Percentiles rank a stretch among this genome's conserved stretches.
Conservation (phyloP, 2,329 filamentous ascomycete species). For the Epichloe elymi region DNA sequence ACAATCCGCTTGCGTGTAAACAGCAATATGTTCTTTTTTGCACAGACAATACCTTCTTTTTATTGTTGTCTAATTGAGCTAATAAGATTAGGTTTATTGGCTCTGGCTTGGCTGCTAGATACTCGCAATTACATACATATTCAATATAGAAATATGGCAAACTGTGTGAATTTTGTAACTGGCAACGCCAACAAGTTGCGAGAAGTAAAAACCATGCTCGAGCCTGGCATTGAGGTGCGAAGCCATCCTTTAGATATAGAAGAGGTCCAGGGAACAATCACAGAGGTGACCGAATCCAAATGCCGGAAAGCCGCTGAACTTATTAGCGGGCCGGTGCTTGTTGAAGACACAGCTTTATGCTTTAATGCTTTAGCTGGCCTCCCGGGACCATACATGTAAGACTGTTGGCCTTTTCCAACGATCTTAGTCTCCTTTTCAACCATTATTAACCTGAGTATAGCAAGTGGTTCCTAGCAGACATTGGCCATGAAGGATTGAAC, state of each 20-base stretch:
- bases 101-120: background rate
- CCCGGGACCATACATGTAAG: slow-evolving; percentile 90
- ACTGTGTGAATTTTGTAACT: slow-evolving; percentile 77
- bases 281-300: slow-evolving; percentile 85
- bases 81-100: background rate
- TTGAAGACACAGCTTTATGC: slow-evolving; percentile 91
- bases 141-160: slow-evolving; percentile 22
- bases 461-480: slow-evolving; percentile 81
- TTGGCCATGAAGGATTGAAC: slow-evolving; percentile 78
- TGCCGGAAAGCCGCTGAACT: slow-evolving; percentile 66
- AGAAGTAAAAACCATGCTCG: slow-evolving; percentile 81
- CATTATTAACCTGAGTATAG: slow-evolving; percentile 29
- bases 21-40: background rate
- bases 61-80: background rate
- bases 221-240: slow-evolving; percentile 56
- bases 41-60: background rate
- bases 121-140: background rate
- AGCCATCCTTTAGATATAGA: slow-evolving; percentile 67
- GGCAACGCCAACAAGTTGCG: slow-evolving; percentile 88
- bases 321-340: slow-evolving; percentile 76
- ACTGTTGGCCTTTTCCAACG: background rate
- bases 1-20: background rate
- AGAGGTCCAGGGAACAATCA: slow-evolving; percentile 84
- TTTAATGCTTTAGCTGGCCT: slow-evolving; percentile 85
- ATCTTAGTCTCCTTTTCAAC: slow-evolving; percentile 9